Percentiles rank a stretch among this genome's conserved stretches.
Evolutionary conservation across 768 basidiomycete genomes (phyloP).

Genomic region (Mycena vulgaris): DNA sequence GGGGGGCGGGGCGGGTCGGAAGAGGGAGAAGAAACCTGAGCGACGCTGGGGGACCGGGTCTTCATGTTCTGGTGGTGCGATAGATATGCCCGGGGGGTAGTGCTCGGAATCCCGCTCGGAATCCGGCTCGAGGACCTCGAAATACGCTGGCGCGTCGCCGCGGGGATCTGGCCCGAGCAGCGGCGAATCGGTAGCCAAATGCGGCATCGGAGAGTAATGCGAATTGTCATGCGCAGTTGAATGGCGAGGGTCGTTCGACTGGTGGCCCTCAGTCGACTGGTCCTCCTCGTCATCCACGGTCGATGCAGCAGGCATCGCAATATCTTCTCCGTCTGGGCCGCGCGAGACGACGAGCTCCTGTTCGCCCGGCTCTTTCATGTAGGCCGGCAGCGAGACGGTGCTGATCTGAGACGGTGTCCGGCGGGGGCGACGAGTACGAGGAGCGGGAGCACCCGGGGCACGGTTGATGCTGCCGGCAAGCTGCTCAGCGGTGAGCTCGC

Average conservation of each 20-base stretch:
- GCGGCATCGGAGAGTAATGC: slow-evolving; percentile 57
- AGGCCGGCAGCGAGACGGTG: slow-evolving; percentile 81
- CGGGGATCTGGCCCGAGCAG: slow-evolving; percentile 61
- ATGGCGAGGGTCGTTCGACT: slow-evolving; percentile 35
- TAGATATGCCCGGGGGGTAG: slow-evolving; percentile 30
- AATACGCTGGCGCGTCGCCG: slow-evolving; percentile 80
- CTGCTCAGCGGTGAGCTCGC: slow-evolving; percentile 72
- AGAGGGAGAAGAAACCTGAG: slow-evolving; percentile 64
- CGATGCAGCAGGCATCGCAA: slow-evolving; percentile 58
- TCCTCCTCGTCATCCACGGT: slow-evolving; percentile 48
- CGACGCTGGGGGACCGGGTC: slow-evolving; percentile 46
- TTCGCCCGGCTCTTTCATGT: slow-evolving; percentile 90
- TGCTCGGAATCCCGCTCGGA: slow-evolving; percentile 42
- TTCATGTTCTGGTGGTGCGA: slow-evolving; percentile 42
- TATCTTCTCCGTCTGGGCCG: slow-evolving; percentile 70
- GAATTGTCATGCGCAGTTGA: slow-evolving; percentile 47
- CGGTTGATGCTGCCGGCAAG: slow-evolving; percentile 64
- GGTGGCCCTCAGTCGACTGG: slow-evolving; percentile 25
- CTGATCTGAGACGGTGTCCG: slow-evolving; percentile 88
- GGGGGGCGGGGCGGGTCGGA: slow-evolving; percentile 47
- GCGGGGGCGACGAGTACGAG: slow-evolving; percentile 56
- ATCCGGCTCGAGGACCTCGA: slow-evolving; percentile 62
- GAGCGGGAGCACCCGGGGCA: slow-evolving; percentile 39
- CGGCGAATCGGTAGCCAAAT: slow-evolving; percentile 59
- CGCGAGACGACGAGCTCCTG: slow-evolving; percentile 82